These are phyloP conservation scores for Fusarium sp. DNA, from an alignment of 2,329 filamentous ascomycete genomes.

Conservation along the genomic window DNA sequence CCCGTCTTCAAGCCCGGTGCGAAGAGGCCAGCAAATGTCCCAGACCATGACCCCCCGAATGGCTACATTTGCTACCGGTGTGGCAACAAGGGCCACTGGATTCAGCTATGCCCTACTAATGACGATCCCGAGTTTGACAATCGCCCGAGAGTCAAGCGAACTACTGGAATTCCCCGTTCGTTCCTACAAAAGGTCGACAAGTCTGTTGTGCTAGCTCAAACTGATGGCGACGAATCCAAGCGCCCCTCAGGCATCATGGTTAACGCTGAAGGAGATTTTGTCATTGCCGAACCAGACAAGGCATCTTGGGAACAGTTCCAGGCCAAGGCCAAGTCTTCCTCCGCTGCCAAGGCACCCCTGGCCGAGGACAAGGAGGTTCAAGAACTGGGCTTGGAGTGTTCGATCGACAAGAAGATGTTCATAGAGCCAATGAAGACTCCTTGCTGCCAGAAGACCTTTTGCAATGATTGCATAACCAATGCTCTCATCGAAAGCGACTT, in stretches of 20 bases:
- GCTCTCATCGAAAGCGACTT: constrained; percentile 98
- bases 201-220: constrained; percentile 75
- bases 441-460: constrained; percentile 98
- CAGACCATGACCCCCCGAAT: constrained; percentile 89
- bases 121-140: constrained; percentile 96
- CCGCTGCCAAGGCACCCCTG: constrained; percentile 78
- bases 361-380: constrained; percentile 85
- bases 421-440: constrained; percentile 99
- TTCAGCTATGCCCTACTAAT: constrained; percentile 97
- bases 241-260: constrained; percentile 93
- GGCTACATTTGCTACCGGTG: constrained; percentile 98
- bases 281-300: constrained; percentile 94
- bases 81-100: constrained; percentile 99
- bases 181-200: constrained; percentile 97
- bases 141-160: constrained; percentile 90
- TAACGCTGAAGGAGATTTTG: constrained; percentile 96
- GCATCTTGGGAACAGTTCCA: constrained; percentile 97
- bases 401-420: constrained; percentile 97
- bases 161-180: constrained; percentile 94
- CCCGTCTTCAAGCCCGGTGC: constrained; percentile 66
- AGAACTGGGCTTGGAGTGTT: constrained; percentile 87
- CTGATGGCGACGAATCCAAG: constrained; percentile 82
- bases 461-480: constrained; percentile 99
- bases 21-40: constrained; percentile 77
- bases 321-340: constrained; percentile 88